Evolutionary conservation across 441 rosid species (phyloP).

Genomic region (Corymbia citriodora): DNA sequence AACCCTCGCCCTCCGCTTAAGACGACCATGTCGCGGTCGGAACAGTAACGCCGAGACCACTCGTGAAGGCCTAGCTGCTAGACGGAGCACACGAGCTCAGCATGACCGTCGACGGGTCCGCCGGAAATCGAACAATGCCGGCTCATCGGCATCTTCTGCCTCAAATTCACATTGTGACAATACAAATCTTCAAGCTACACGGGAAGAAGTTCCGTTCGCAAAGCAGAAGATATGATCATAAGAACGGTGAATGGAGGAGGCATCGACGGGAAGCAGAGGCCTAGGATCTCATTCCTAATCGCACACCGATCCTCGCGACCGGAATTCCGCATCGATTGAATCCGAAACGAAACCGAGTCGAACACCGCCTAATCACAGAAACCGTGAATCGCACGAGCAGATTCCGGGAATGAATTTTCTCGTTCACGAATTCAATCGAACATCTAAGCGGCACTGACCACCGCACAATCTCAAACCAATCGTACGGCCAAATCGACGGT

Average conservation of each 20-base stretch:
- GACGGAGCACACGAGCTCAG: neutral
- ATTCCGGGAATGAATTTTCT: neutral
- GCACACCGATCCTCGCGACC: neutral
- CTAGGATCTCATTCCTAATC: neutral
- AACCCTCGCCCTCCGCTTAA: neutral
- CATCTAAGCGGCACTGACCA: neutral
- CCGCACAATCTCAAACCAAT: neutral
- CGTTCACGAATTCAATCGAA: neutral
- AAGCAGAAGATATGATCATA: neutral
- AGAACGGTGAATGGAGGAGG: too few species aligned
- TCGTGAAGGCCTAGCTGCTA: neutral
- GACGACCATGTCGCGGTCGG: neutral
- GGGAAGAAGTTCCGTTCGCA: neutral
- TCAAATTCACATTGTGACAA: neutral
- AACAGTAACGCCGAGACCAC: neutral
- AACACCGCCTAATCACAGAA: neutral
- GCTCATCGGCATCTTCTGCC: neutral
- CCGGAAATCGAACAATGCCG: neutral
- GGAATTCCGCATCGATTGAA: neutral
- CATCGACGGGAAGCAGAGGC: neutral
- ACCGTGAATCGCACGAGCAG: neutral
- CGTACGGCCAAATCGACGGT: neutral
- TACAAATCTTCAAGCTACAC: neutral
- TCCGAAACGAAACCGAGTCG: neutral
- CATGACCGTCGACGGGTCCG: neutral